Conservation (phyloP, 129 eudicot species). For the Ambrosia trifida region DNA sequence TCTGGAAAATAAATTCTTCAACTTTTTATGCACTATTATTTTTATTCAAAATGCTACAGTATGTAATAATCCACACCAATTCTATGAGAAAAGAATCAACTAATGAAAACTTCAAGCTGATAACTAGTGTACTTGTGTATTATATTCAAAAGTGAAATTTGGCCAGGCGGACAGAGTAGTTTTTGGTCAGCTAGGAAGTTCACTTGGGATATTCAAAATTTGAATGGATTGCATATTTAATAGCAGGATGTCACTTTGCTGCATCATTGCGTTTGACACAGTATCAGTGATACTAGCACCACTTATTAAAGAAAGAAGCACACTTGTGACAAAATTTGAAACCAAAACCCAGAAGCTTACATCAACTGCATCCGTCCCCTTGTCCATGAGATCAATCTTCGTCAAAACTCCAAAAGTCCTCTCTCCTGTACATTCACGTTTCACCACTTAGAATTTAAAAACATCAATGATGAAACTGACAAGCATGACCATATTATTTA, state of each 20-base stretch:
- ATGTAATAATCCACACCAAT: slow-evolving; percentile 6
- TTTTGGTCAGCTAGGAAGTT: too few relatives aligned
- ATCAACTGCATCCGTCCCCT: slow-evolving; percentile 50
- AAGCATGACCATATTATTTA: background rate
- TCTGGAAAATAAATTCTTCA: background rate
- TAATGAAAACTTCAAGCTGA: slow-evolving; percentile 2
- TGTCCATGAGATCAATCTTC: slow-evolving; percentile 49
- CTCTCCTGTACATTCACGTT: slow-evolving; percentile 63
- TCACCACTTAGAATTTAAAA: background rate
- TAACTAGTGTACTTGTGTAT: background rate
- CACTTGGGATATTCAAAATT: too few relatives aligned
- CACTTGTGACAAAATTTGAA: background rate
- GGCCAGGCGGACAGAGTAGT: too few relatives aligned
- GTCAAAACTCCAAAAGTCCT: slow-evolving; percentile 55
- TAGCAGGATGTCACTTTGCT: too few relatives aligned
- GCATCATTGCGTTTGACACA: background rate
- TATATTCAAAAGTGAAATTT: too few relatives aligned
- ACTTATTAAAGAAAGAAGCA: slow-evolving; percentile 11
- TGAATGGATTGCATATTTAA: too few relatives aligned
- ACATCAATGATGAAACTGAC: background rate
- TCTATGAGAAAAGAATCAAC: slow-evolving; percentile 1
- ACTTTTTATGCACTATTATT: background rate
- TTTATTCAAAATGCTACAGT: background rate
- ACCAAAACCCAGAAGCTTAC: slow-evolving; percentile 30
- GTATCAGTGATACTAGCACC: too few relatives aligned